A percentile compares a stretch with the other conserved stretches of the same genome.
phyloP scores from a whole-genome alignment of 1,284 basidiomycete genomes.

The Fistulina hepatica region DNA sequence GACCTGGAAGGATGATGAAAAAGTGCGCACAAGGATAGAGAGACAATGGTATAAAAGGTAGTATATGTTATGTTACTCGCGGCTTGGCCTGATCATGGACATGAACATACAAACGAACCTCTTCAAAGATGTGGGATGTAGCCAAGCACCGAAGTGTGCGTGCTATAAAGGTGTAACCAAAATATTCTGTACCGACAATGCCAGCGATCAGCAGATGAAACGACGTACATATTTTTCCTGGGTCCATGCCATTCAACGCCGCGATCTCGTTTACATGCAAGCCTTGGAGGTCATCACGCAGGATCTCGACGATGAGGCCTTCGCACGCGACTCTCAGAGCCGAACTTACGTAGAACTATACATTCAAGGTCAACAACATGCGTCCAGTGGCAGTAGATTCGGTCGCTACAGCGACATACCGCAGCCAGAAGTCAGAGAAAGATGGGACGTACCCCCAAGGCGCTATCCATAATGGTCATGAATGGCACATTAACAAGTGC shows the following conservation, averaged over 20 bases:
- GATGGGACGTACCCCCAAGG: slow-evolving; percentile 1
- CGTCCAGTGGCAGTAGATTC: too few relatives aligned
- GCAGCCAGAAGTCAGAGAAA: too few relatives aligned
- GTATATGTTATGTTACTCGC: too few relatives aligned
- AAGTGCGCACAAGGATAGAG: too few relatives aligned
- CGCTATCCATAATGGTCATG: not conserved
- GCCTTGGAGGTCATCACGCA: slow-evolving; percentile 18
- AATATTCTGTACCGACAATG: too few relatives aligned
- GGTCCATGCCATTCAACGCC: slow-evolving; percentile 19
- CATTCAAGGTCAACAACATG: too few relatives aligned
- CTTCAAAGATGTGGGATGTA: slow-evolving; percentile 31
- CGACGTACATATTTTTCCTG: slow-evolving; percentile 24
- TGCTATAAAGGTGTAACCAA: slow-evolving; percentile 15
- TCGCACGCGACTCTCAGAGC: slow-evolving; percentile 2
- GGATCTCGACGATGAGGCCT: slow-evolving; percentile 5
- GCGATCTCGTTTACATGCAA: slow-evolving; percentile 28
- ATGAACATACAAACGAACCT: slow-evolving; percentile 32
- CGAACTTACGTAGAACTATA: slow-evolving; percentile 7
- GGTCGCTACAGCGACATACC: not conserved
- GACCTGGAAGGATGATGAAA: too few relatives aligned
- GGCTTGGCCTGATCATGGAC: slow-evolving; percentile 31
- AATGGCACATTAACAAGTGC: slow-evolving; percentile 1
- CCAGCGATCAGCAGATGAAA: too few relatives aligned
- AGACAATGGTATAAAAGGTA: too few relatives aligned
- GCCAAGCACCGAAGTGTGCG: slow-evolving; percentile 30